Percentiles rank a stretch among this genome's conserved stretches.
Conservation (phyloP, 208 protist species). For the Leishmania braziliensis region DNA sequence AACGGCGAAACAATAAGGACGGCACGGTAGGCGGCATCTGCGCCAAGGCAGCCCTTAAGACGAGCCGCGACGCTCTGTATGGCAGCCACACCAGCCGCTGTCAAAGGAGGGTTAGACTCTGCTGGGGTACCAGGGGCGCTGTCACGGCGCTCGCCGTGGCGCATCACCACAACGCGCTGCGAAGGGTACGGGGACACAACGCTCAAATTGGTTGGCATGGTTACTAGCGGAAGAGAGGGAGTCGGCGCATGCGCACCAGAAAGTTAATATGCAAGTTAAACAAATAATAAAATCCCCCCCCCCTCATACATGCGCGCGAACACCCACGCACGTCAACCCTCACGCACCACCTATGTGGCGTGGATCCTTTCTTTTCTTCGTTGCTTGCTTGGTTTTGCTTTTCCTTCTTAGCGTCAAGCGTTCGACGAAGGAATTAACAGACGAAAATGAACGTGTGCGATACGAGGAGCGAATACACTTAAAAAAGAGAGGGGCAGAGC, state of each 20-base stretch:
- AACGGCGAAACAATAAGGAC: constrained; percentile 73
- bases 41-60: constrained; percentile 42
- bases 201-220: constrained; percentile 4
- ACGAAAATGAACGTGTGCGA: background rate
- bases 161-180: constrained; percentile 72
- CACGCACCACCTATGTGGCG: background rate
- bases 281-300: no score
- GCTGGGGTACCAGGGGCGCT: constrained; percentile 37
- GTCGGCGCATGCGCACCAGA: background rate
- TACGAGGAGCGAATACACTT: background rate
- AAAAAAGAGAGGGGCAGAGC: background rate
- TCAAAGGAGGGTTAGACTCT: constrained; percentile 77
- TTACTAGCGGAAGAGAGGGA: background rate
- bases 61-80: constrained; percentile 36
- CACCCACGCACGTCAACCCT: background rate
- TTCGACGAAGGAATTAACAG: background rate
- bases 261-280: background rate
- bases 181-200: constrained; percentile 8
- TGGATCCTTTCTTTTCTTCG: background rate
- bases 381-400: background rate
- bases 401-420: background rate
- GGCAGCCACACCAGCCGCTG: constrained; percentile 46
- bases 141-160: constrained; percentile 85
- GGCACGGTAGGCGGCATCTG: constrained; percentile 23
- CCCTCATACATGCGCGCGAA: background rate